Base-by-base conservation (phyloP, 257 asterid genomes). In the Parsonsia alboflavescens region DNA sequence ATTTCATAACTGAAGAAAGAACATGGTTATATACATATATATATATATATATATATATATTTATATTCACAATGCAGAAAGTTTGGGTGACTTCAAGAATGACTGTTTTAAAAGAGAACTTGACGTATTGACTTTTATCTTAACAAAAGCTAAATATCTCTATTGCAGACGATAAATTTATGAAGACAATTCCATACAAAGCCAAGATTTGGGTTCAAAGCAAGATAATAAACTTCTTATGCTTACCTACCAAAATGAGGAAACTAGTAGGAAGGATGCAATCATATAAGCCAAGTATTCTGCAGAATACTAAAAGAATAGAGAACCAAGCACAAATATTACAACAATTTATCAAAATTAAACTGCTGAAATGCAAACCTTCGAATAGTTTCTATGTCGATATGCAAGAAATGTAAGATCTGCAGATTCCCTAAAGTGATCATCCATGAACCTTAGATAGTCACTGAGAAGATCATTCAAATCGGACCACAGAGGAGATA, bases 361-460 rank as follows among this genome's bases (percentile, higher is more conserved):
- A 44, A 8, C 41, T 41, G 39, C 70, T 76, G 65, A 61, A 63
- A 44, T 53, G 22, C 89, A 81, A 80, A 93, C 98, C 88, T 95
- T 95, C 21, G 98, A 92, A 84, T 92, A 95, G 80, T 88, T 90
- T 75, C 96, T 82, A 77, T 95, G 99, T 75, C 99, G 97, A 82
- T 92, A 95, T 2, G 99, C 97, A 71, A 89, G 91, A 86, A 88
- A 89, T 72, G 99, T 89, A 75, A 95, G 97, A 86, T 95, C 99
- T 26, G 97, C 99, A 52, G 98, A 92, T 87, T 95, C 99, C 79
- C 89, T 84, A 22, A 95, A 85, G 82, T 92, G 97, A 68, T 94
- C 98, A 46, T 90, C 97, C 99, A 92, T 92, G 87, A 94, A 94
- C 62, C 83, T 90, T 64, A 92, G 70, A 80, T 95, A 92, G 53